Evolutionary conservation across 1,284 basidiomycete genomes (phyloP), one percentile per base, ranked within the genome.

Genomic region (Earliella scabrosa): DNA sequence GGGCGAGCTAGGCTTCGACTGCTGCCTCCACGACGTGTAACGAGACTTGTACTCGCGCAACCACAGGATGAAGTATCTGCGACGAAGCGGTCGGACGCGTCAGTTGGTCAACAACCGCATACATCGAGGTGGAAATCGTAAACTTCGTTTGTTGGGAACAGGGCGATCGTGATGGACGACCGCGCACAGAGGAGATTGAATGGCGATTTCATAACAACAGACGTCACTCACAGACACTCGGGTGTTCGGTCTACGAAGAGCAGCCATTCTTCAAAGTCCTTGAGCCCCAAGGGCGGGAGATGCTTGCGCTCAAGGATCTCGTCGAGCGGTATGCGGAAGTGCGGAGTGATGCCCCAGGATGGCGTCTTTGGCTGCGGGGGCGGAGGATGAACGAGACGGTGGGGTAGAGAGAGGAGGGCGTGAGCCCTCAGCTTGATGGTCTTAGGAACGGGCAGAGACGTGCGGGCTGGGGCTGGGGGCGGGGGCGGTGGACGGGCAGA

Each of bases 201-300:
- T 23, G 2, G 24, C 7, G 27, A 13, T 10, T 23, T 35, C 10
- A n/a, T 11, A 21, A 4, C 27, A 9, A 31, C 18, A 49, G 41
- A 35, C 38, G 44, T 39, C 31, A 73, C 80, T 70, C 59, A 85
- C 84, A 92, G 77, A 65, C 89, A 90, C 68, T 90, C 87, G 24
- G 85, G 82, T 44, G 77, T 78, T 50, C 79, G 78, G 64, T 91
- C 89, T 46, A 88, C 86, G 69, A 87, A 90, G 32, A 91, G 75
- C 45, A 92, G 73, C 81, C 89, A 91, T 70, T 92, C 89, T 73
- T 91, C 88, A 56, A 91, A 84, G 70, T 91, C 89, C 70, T 91
- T 91, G 62, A 91, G 77, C 35, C 85, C 87, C 9, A 90, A 79
- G 3, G 88, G 88, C 0, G 88, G 88, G 0, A 90, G 76, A 67